phyloP scores from a whole-genome alignment of 495 filamentous ascomycete species.

The Lichina pygmaea region DNA sequence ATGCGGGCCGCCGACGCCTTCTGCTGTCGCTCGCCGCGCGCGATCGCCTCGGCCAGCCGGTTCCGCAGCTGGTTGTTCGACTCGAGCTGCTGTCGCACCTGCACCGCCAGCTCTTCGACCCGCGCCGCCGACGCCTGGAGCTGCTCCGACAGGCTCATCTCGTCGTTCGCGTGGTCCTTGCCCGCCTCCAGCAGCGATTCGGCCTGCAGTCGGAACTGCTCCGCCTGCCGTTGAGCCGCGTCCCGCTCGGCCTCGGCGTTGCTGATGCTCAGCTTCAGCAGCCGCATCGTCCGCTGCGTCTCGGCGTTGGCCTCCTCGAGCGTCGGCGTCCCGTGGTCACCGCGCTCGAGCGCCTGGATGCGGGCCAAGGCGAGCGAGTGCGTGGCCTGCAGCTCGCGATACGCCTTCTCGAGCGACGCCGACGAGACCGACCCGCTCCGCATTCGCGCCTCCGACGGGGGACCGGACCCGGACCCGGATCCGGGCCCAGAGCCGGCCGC shows the following conservation, averaged over 20 bases:
- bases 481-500: constrained; percentile 6
- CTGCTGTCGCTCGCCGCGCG: constrained; percentile 67
- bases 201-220: constrained; percentile 29
- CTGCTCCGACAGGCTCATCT: constrained; percentile 32
- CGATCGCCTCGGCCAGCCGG: constrained; percentile 65
- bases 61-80: constrained; percentile 46
- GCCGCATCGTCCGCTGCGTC: constrained; percentile 28
- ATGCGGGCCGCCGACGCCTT: constrained; percentile 53
- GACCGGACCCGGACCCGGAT: constrained; percentile 17
- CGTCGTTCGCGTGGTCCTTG: constrained; percentile 32
- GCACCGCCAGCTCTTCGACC: constrained; percentile 45
- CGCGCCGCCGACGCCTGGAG: constrained; percentile 43
- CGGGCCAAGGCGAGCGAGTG: constrained; percentile 24
- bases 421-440: constrained; percentile 21
- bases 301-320: constrained; percentile 15
- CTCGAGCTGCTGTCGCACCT: constrained; percentile 53
- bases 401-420: constrained; percentile 50
- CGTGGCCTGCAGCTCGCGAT: constrained; percentile 44
- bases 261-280: constrained; percentile 34
- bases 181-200: constrained; percentile 34
- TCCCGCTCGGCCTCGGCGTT: constrained; percentile 47
- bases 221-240: constrained; percentile 30
- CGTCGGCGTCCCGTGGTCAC: not conserved
- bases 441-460: constrained; percentile 13
- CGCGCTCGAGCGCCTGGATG: constrained; percentile 24